Percentiles rank a stretch among this genome's conserved stretches.
Conservation (phyloP, 2,329 filamentous ascomycete genomes). For the Thielaviopsis populi region DNA sequence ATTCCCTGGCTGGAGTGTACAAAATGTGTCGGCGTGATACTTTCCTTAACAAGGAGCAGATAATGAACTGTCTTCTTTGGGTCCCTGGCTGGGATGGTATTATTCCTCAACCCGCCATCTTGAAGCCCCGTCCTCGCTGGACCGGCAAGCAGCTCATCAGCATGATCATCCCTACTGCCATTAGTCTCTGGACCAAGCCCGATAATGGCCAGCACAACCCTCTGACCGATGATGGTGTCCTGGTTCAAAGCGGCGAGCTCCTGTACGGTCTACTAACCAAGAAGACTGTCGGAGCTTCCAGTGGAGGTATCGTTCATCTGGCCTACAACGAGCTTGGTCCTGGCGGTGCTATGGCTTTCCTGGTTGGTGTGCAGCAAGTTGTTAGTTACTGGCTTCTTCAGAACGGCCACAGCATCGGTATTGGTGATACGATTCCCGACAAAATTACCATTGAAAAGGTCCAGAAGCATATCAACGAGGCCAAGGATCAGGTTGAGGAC, state of each 20-base stretch:
- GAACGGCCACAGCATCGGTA: conserved; percentile 93
- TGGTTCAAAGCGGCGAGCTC: conserved; percentile 76
- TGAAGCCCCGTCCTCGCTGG: conserved; percentile 87
- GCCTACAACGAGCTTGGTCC: conserved; percentile 91
- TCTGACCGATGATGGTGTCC: conserved; percentile 58
- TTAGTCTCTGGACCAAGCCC: conserved; percentile 62
- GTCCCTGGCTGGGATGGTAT: conserved; percentile 95
- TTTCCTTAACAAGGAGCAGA: conserved; percentile 75
- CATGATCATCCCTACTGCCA: conserved; percentile 73
- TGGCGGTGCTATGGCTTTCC: conserved; percentile 77
- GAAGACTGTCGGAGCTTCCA: conserved; percentile 81
- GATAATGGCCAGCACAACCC: conserved; percentile 44
- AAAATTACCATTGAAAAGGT: conserved; percentile 70
- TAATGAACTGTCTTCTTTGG: conserved; percentile 97
- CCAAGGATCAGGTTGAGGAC: conserved; percentile 66
- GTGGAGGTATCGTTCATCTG: conserved; percentile 85
- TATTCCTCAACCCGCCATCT: conserved; percentile 81
- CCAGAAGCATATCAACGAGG: conserved; percentile 60
- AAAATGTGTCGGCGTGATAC: conserved; percentile 89
- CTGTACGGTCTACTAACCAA: conserved; percentile 85
- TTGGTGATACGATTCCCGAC: conserved; percentile 94
- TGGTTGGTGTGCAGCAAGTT: conserved; percentile 88
- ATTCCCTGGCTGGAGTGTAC: conserved; percentile 90
- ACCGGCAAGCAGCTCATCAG: conserved; percentile 97
- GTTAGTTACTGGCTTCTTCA: conserved; percentile 96